These are phyloP conservation scores for Orychophragmus violaceus DNA, from an alignment of 345 rosid genomes.

Conservation along the genomic window DNA sequence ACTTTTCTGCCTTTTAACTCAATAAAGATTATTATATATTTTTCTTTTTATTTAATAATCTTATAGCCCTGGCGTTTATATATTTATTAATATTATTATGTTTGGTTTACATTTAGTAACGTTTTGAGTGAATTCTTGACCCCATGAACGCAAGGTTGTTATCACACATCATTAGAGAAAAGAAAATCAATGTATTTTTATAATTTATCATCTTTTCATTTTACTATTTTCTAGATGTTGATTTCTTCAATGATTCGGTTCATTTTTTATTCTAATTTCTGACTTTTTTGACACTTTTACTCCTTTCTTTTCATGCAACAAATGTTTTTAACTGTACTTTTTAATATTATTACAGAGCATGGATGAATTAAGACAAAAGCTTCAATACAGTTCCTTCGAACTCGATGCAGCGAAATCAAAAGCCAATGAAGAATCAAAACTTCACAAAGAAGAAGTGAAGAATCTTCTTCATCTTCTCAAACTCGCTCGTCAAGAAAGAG, in stretches of 20 bases:
- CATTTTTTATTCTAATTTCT: conserved; percentile 1
- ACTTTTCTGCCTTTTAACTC: conserved; percentile 20
- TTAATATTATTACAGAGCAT: conserved; percentile 40
- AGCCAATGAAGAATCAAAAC: conserved; percentile 52
- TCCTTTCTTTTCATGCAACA: neutral
- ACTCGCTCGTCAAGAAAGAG: conserved; percentile 67
- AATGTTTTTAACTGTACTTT: neutral
- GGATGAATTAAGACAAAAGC: conserved; percentile 65
- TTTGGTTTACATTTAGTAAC: conserved; percentile 24
- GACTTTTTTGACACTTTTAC: too few species aligned
- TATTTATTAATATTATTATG: neutral
- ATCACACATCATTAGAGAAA: conserved; percentile 15
- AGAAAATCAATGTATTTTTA: neutral
- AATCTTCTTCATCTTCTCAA: conserved; percentile 49
- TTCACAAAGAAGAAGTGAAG: conserved; percentile 43
- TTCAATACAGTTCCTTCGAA: conserved; percentile 50
- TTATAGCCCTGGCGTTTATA: neutral
- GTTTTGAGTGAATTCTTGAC: conserved; percentile 23
- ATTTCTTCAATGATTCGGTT: conserved; percentile 21
- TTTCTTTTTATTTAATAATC: conserved; percentile 14
- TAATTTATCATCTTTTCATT: conserved; percentile 1
- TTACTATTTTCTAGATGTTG: conserved; percentile 11
- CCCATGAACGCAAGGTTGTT: conserved; percentile 31
- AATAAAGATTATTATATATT: conserved; percentile 2
- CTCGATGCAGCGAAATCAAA: conserved; percentile 55